Conservation (phyloP, 495 filamentous ascomycete genomes). For the Tuber brumale region DNA sequence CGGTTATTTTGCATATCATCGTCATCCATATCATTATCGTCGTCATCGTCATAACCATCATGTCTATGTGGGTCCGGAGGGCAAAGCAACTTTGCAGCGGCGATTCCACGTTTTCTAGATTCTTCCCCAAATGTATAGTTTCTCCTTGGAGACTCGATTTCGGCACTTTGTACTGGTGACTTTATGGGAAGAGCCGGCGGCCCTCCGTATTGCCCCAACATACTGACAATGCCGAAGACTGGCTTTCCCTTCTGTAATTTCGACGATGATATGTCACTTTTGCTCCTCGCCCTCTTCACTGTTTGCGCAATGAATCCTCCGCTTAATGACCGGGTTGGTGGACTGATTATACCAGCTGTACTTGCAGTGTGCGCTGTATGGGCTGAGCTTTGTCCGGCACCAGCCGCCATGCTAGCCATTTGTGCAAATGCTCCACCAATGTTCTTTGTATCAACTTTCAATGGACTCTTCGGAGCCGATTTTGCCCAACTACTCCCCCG, state of each 20-base stretch:
- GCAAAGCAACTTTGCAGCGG: conserved; percentile 20
- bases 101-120: conserved; percentile 29
- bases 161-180: conserved; percentile 32
- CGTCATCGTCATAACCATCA: conserved; percentile 44
- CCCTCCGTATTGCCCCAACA: conserved; percentile 29
- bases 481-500: conserved; percentile 20
- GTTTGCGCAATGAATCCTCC: conserved; percentile 49
- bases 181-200: conserved; percentile 31
- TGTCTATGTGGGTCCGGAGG: conserved; percentile 25
- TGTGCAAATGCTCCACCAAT: conserved; percentile 32
- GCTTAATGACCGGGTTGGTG: conserved; percentile 15
- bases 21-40: conserved; percentile 52
- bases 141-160: conserved; percentile 11
- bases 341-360: conserved; percentile 17
- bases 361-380: conserved; percentile 24
- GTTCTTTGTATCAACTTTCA: conserved; percentile 32
- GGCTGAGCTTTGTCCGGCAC: conserved; percentile 32
- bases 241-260: conserved; percentile 30
- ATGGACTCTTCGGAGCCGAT: neutral
- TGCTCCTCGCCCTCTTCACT: conserved; percentile 61
- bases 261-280: conserved; percentile 59
- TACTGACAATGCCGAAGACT: conserved; percentile 37
- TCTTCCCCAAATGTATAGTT: conserved; percentile 38
- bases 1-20: conserved; percentile 46
- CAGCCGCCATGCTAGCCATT: conserved; percentile 35